Evolutionary conservation across 2,329 filamentous ascomycete species (phyloP), one percentile per base, ranked within the genome.

Genomic region (Tolypocladium album): DNA sequence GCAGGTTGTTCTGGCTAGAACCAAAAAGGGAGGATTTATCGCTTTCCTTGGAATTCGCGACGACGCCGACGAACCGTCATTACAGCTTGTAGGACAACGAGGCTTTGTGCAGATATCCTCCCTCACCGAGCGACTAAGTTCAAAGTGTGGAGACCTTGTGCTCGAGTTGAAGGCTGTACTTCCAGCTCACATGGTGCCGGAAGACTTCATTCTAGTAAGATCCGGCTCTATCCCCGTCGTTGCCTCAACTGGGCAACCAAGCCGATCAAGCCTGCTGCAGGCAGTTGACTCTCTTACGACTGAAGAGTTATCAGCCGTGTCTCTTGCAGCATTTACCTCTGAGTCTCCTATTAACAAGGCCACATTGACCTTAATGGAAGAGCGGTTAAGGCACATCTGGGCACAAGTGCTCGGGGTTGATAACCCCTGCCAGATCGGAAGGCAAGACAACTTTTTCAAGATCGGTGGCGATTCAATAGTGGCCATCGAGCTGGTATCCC

Each of bases 91-190:
- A 13, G 47, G 47, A 7, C 24, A 20, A 6, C 15, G 3, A 4
- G 4, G 8, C 17, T 56, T 56, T n/a, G 38, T 56, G 15, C 13
- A 24, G 4, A 3, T 42, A 27, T 56, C 55, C 9, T 42, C 55
- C 3, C 39, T 56, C 4, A 40, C 34, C 7, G 76, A 40, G 7
- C 38, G 22, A 13, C 9, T 39, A 15, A n/a, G 55, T 22, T 42
- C 38, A 11, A 36, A 34, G 20, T 20, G 45, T 13, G 6, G 22
- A 2, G 55, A 57, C 20, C 27, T 57, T 13, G 24, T 57, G 12
- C 17, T 15, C 4, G 55, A 57, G n/a, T n/a, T 57, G 55, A 12
- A 36, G n/a, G 24, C 40, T 7, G 12, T 57, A 7, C 55, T 57
- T 15, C 55, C 55, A 7, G 22, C 15, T 34, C 55, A 57, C 17